Evolutionary conservation across 164 flowering plant genomes (phyloP), one percentile per base, ranked within the genome.

Genomic region (Macadamia integrifolia): DNA sequence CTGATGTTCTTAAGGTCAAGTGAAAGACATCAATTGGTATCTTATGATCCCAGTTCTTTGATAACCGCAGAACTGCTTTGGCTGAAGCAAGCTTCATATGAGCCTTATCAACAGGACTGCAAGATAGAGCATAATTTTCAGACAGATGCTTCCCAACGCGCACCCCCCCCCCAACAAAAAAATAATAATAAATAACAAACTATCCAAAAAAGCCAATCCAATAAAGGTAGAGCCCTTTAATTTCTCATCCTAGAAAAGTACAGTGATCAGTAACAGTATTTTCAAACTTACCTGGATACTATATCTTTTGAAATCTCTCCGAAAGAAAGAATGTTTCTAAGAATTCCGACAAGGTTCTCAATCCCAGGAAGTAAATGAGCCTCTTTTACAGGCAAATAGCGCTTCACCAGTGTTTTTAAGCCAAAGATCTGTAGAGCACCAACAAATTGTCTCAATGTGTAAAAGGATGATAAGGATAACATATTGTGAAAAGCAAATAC

Each of bases 331-430:
- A 86, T 66, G 66, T 84, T 88, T 72, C 75, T 86, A 13, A 94
- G 87, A 61, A 86, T 83, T 68, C 68, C 79, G 43, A 94, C 50
- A 50, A 94, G 81, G 35, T 70, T 80, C 70, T 87, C 93, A 50
- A 94, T 83, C 40, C 91, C 96, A 69, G 68, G 82, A 57, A 96
- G 97, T 69, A 94, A 82, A 73, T 86, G 92, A 63, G 89, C 89
- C 83, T 94, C 99, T 76, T 88, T 94, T 42, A 82, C 84, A 63
- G 99, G 99, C 74, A 94, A 80, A 80, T 87, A 92, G 82, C 98
- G 90, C 80, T 90, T 94, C 59, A 92, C 98, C 75, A 94, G 62
- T 6, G 97, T 80, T 79, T 92, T 92, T 58, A 92, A 74, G 14
- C 89, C 97, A 88, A 67, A 92, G 29, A 90, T 86, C 98, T 94